Base-by-base conservation (phyloP, 192 early-diverging fungal species). In the Phycomyces nitens region DNA sequence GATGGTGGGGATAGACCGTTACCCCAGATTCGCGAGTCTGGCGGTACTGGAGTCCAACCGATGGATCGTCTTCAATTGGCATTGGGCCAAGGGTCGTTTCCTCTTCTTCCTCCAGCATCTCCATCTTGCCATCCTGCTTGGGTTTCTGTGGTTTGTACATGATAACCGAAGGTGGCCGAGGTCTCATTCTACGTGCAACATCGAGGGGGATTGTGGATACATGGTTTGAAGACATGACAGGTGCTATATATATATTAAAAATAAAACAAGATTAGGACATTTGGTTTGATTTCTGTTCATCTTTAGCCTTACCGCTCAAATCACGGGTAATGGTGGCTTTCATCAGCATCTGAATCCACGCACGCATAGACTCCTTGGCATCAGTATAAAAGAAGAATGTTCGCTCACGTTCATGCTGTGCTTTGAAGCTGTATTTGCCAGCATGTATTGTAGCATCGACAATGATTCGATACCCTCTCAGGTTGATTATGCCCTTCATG, bases 381-480 rank as follows among this genome's bases (percentile, higher is more conserved):
- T 87, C 85, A 1, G 82, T 77, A 56, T 81, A 83, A 58, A 87
- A 87, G 54, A 70, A 85, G 57, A 84, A 84, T n/a, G 75, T 77
- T 39, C 83, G 71, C 29, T 82, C 77, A 11, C 70, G 62, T 29
- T 85, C 85, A 53, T 87, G 85, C 16, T 77, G 70, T 4, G 80
- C 79, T 66, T 83, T 85, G 66, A 87, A 87, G 47, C 83, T 80
- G 59, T 83, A 87, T 43, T 87, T 87, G 15, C 82, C 82, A 10
- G 75, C 58, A 55, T 77, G 70, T 34, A 83, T 82, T 38, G 84
- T 78, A 47, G 83, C 83, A 65, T 87, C 85, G n/a, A 77, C 69
- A 34, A 85, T 76, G 27, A 87, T 78, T 21, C 75, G 77, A 52
- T 87, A 87, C 5, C 85, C 85, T 51, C 73, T 68, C 18, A 87